These are phyloP conservation scores for Hygrophorus pudorinus DNA, from an alignment of 768 basidiomycete genomes.

Conservation along the genomic window DNA sequence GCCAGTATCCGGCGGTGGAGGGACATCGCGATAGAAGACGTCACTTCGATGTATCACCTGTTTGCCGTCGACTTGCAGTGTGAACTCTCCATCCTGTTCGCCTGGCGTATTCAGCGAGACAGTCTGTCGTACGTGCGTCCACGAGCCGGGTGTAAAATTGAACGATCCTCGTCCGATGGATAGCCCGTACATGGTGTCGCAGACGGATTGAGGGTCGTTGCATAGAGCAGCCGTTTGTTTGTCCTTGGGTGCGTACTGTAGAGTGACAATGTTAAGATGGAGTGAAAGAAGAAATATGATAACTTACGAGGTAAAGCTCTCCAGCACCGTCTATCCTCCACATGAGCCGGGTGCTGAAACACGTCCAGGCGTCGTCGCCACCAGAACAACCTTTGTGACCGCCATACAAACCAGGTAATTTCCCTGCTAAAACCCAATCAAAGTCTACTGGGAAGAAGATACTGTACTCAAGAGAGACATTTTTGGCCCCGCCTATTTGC, in stretches of 20 bases:
- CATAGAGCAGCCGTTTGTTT: constrained; percentile 56
- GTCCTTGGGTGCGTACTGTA: constrained; percentile 66
- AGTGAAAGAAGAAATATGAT: background rate
- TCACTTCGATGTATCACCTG: constrained; percentile 43
- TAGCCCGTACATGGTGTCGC: constrained; percentile 58
- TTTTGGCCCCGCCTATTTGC: constrained; percentile 34
- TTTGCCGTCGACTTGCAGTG: constrained; percentile 52
- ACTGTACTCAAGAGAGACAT: constrained; percentile 55
- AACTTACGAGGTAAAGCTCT: constrained; percentile 64
- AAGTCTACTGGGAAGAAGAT: constrained; percentile 72
- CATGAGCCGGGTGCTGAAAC: constrained; percentile 84
- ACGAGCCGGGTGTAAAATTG: constrained; percentile 46
- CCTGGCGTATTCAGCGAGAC: constrained; percentile 71
- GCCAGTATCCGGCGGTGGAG: constrained; percentile 1
- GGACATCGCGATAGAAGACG: constrained; percentile 48
- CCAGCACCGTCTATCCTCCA: constrained; percentile 61
- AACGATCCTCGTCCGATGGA: constrained; percentile 71
- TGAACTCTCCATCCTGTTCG: constrained; percentile 52
- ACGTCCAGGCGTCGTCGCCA: constrained; percentile 57
- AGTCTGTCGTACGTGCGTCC: constrained; percentile 67
- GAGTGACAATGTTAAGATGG: background rate
- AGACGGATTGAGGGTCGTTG: constrained; percentile 46
- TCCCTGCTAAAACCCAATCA: constrained; percentile 73
- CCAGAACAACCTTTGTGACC: constrained; percentile 64
- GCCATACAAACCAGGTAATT: constrained; percentile 75